Conservation (phyloP, 768 basidiomycete genomes). For the Phylloporus arenicola region DNA sequence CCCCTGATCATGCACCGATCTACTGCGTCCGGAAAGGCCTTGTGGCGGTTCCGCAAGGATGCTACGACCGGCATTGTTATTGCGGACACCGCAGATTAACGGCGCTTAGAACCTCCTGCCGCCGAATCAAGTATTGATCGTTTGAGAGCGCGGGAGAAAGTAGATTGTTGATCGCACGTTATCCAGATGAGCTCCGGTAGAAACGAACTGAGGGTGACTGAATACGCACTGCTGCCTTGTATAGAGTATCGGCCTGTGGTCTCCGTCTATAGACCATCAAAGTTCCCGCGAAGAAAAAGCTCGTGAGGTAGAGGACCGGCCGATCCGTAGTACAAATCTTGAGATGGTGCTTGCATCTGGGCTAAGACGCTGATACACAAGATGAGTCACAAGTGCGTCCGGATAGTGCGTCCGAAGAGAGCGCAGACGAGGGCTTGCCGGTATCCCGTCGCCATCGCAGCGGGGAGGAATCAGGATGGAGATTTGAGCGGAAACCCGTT, state of each 20-base stretch:
- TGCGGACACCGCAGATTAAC: constrained; percentile 23
- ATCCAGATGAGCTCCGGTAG: constrained; percentile 5
- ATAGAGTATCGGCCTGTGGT: not conserved
- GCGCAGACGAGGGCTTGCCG: constrained; percentile 15
- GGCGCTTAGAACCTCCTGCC: constrained; percentile 6
- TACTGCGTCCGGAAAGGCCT: constrained; percentile 21
- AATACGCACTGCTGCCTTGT: constrained; percentile 2
- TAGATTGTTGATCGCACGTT: not conserved
- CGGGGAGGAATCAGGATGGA: constrained; percentile 17
- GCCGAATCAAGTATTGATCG: constrained; percentile 8
- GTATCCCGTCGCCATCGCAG: constrained; percentile 24
- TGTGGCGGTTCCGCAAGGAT: constrained; percentile 25
- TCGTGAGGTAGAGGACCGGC: constrained; percentile 3
- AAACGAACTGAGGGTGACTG: not conserved
- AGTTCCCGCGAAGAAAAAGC: constrained; percentile 5
- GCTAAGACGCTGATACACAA: not conserved
- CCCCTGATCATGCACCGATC: constrained; percentile 24
- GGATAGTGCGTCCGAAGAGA: constrained; percentile 17
- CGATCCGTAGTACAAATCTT: constrained; percentile 3
- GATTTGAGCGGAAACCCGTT: constrained; percentile 13
- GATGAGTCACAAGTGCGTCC: constrained; percentile 13
- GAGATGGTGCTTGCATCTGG: not conserved
- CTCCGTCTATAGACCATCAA: constrained; percentile 5
- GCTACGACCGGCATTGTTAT: constrained; percentile 19
- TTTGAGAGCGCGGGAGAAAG: constrained; percentile 2